A percentile compares a stretch with the other conserved stretches of the same genome.
phyloP scores from a whole-genome alignment of 2,329 filamentous ascomycete species.

The Ceratocystis colombiana region DNA sequence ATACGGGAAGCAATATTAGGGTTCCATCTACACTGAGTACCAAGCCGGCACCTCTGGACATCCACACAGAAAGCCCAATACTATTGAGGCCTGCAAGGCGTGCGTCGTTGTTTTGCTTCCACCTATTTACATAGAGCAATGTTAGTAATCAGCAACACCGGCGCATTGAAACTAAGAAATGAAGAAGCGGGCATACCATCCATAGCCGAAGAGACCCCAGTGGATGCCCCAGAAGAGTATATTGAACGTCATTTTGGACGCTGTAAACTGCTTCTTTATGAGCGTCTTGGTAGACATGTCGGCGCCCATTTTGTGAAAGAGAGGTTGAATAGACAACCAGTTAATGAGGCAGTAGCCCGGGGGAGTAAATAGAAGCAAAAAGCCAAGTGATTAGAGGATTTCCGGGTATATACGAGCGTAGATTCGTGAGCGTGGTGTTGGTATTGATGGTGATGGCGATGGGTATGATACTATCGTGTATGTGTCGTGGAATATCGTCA shows the following conservation, averaged over 20 bases:
- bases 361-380: slow-evolving; percentile 20
- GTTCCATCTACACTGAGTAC: slow-evolving; percentile 75
- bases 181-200: slow-evolving; percentile 54
- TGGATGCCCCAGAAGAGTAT: slow-evolving; percentile 72
- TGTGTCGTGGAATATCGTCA: too few species aligned
- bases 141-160: too few species aligned
- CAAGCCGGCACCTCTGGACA: slow-evolving; percentile 85
- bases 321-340: slow-evolving; percentile 19
- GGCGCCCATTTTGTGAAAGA: slow-evolving; percentile 32
- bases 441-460: too few species aligned
- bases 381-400: slow-evolving; percentile 3
- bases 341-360: not conserved
- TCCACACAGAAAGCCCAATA: slow-evolving; percentile 83
- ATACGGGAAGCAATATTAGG: slow-evolving; percentile 88
- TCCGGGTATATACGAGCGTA: slow-evolving; percentile 23
- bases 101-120: slow-evolving; percentile 59
- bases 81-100: slow-evolving; percentile 68
- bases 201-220: slow-evolving; percentile 64
- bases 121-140: slow-evolving; percentile 44
- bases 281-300: slow-evolving; percentile 38
- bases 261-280: slow-evolving; percentile 55
- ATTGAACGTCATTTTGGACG: slow-evolving; percentile 67
- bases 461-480: too few species aligned
- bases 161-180: too few species aligned
- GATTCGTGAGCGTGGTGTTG: too few species aligned